A percentile compares a stretch with the other conserved stretches of the same genome.
These are phyloP conservation scores for Beauveria pseudobassiana DNA, from an alignment of 2,329 filamentous ascomycete genomes.

Conservation along the genomic window DNA sequence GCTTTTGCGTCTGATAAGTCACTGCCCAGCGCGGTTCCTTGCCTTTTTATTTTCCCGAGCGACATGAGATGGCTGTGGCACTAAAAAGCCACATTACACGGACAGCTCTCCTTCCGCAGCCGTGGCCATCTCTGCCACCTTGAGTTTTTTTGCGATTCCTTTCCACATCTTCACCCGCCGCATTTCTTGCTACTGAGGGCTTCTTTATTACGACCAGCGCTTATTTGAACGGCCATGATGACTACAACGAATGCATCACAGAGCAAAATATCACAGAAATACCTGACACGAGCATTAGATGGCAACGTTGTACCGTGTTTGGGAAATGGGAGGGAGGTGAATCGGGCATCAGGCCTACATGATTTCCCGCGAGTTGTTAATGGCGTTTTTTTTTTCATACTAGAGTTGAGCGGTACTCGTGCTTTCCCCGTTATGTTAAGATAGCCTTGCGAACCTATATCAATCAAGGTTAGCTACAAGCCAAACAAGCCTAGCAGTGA, in stretches of 20 bases:
- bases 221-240: constrained; percentile 8
- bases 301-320: constrained; percentile 8
- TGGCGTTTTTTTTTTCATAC: neutral
- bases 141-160: neutral
- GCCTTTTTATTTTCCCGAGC: neutral
- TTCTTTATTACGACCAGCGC: neutral
- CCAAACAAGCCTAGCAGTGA: neutral
- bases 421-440: neutral
- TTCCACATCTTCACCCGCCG: neutral
- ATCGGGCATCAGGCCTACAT: neutral
- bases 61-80: neutral
- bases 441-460: neutral
- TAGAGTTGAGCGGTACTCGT: constrained; percentile 3
- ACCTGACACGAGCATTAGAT: constrained; percentile 1
- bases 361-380: neutral
- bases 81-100: neutral
- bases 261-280: constrained; percentile 12
- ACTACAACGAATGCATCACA: constrained; percentile 12
- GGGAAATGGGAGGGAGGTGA: constrained; percentile 3
- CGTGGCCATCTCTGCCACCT: neutral
- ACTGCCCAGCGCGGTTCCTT: neutral
- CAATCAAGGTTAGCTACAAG: neutral
- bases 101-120: too few relatives aligned
- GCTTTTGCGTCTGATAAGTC: neutral
- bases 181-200: neutral